Evolutionary conservation across 2,329 filamentous ascomycete species (phyloP), one percentile per base, ranked within the genome.

Genomic region (Beauveria bassiana): DNA sequence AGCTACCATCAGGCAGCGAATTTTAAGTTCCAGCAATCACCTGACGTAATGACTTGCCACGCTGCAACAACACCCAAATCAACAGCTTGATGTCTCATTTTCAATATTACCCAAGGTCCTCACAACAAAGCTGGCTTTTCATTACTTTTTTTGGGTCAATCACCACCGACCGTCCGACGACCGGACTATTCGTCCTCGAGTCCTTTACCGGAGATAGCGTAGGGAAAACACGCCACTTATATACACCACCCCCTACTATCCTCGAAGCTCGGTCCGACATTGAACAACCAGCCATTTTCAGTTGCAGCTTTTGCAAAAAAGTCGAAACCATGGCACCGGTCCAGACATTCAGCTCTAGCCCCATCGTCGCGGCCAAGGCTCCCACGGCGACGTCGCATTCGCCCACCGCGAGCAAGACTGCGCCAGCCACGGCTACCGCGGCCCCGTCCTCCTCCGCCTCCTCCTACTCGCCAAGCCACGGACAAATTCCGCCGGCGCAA

Each of bases 281-380:
- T 34, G 31, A 34, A 34, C 31, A 34, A 34, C 31, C 10, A 34
- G 10, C 31, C n/a, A 31, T 3, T 4, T 12, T 34, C 12, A 28
- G 12, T 16, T 38, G 9, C 10, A 14, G 16, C 2, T 43, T 16
- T 16, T 45, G 31, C 24, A n/a, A 28, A 51, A 40, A 9, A n/a
- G 20, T 34, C 9, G 3, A 12, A 68, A 74, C 52, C n/a, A 87
- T 87, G 84, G 78, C 84, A 54, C 79, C 83, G n/a, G 80, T 87
- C 64, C 81, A 80, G 53, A 79, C 86, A 47, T 84, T 85, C 71
- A 80, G 78, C 42, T 72, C 80, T 60, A 85, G 82, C 70, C 84
- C 85, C 51, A 85, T 87, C 70, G 81, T 76, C 67, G 79, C 81
- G 43, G 74, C 79, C 62, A 86, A 84, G 72, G 75, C 82, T 54